Percentiles rank a stretch among this genome's conserved stretches.
Conservation (phyloP, 495 filamentous ascomycete species). For the Schizothecium vesticola region DNA sequence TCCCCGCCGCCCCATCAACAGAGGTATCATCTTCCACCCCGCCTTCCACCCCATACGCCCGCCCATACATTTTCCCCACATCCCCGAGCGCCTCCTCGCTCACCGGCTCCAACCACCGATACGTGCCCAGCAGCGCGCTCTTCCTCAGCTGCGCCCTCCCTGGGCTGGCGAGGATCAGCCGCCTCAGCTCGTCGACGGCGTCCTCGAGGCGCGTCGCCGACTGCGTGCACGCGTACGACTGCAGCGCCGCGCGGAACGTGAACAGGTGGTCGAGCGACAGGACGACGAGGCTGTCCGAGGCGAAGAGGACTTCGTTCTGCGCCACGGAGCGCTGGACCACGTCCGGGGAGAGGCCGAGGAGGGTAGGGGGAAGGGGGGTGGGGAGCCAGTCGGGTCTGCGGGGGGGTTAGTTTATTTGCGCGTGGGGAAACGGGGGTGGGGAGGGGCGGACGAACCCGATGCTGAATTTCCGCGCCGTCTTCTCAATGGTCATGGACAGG, state of each 20-base stretch:
- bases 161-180: constrained; percentile 52
- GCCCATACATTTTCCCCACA: constrained; percentile 53
- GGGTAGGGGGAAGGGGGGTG: constrained; percentile 26
- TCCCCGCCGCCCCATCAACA: not conserved
- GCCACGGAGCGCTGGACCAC: constrained; percentile 59
- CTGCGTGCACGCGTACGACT: constrained; percentile 47
- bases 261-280: constrained; percentile 67
- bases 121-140: constrained; percentile 54
- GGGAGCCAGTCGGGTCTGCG: constrained; percentile 38
- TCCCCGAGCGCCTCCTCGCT: constrained; percentile 48
- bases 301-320: constrained; percentile 66
- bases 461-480: constrained; percentile 41
- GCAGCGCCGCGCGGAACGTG: constrained; percentile 63
- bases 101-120: constrained; percentile 54
- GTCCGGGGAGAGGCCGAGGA: constrained; percentile 41
- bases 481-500: constrained; percentile 35
- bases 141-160: constrained; percentile 53
- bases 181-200: constrained; percentile 53
- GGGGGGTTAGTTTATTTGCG: not conserved
- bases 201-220: constrained; percentile 53
- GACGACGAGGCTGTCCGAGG: constrained; percentile 62
- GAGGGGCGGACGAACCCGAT: constrained; percentile 29
- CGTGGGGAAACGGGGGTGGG: not conserved
- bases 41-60: constrained; percentile 43
- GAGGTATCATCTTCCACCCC: constrained; percentile 24